phyloP scores from a whole-genome alignment of 2,329 filamentous ascomycete genomes.

The Neocatenulostroma microsporum region DNA sequence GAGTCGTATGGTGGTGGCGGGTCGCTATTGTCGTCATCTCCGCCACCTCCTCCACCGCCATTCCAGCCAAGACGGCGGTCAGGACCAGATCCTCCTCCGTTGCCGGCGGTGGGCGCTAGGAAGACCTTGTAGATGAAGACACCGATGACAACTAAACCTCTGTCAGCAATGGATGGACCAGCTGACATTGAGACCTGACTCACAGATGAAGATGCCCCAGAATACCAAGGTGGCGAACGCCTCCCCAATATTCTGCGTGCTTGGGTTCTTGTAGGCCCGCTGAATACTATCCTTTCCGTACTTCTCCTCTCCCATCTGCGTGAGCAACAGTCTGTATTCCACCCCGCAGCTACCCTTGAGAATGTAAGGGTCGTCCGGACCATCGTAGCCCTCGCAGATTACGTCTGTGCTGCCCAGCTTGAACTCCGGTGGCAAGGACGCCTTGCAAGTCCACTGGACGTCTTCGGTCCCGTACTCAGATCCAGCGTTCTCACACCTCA shows the following conservation, averaged over 20 bases:
- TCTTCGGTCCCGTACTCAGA: slow-evolving; percentile 70
- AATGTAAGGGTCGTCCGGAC: slow-evolving; percentile 72
- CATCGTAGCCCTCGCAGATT: slow-evolving; percentile 79
- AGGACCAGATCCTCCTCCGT: slow-evolving; percentile 7
- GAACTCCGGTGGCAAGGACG: slow-evolving; percentile 53
- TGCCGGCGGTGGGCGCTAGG: slow-evolving; percentile 12
- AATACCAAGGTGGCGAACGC: slow-evolving; percentile 43
- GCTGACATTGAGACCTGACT: slow-evolving; percentile 7
- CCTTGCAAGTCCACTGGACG: slow-evolving; percentile 86
- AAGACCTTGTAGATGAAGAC: slow-evolving; percentile 27
- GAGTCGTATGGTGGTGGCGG: slow-evolving; percentile 42
- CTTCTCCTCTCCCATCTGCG: slow-evolving; percentile 62
- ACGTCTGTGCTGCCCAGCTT: slow-evolving; percentile 83
- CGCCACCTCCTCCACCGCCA: slow-evolving; percentile 34
- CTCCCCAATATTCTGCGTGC: slow-evolving; percentile 14
- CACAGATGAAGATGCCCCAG: slow-evolving; percentile 51
- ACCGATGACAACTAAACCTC: slow-evolving; percentile 18
- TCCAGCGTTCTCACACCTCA: slow-evolving; percentile 87
- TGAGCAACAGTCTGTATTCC: slow-evolving; percentile 75
- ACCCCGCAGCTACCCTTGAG: slow-evolving; percentile 88
- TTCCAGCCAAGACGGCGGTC: slow-evolving; percentile 18
- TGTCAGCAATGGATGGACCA: neutral
- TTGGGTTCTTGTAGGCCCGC: slow-evolving; percentile 8
- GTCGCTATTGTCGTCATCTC: slow-evolving; percentile 36
- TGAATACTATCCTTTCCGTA: slow-evolving; percentile 46